phyloP scores from a whole-genome alignment of 176 grass and related monocot genomes.

The Phyllostachys edulis region DNA sequence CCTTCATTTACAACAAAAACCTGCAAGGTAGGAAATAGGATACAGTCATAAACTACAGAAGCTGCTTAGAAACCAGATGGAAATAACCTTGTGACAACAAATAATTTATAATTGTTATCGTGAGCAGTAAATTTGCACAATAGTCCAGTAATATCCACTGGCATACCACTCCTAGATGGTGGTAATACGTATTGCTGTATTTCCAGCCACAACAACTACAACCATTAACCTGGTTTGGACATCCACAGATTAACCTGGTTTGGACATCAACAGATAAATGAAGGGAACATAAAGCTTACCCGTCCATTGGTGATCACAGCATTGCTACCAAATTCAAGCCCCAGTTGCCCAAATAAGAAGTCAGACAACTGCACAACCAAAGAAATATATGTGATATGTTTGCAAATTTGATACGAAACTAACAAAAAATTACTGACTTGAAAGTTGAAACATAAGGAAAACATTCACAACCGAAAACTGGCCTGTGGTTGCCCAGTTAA shows the following conservation, averaged over 20 bases:
- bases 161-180: not conserved
- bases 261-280: conserved; percentile 16
- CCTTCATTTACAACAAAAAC: conserved; percentile 74
- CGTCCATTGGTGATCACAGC: conserved; percentile 97
- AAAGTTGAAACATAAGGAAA: conserved; percentile 14
- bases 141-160: conserved; percentile 13
- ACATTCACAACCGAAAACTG: not conserved
- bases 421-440: not conserved
- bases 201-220: conserved; percentile 3
- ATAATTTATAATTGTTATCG: conserved; percentile 25
- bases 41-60: conserved; percentile 31
- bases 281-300: conserved; percentile 48
- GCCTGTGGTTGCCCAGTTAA: not conserved
- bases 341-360: conserved; percentile 66
- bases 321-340: conserved; percentile 80
- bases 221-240: not conserved
- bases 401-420: conserved; percentile 24
- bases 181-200: not conserved
- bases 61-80: conserved; percentile 25
- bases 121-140: not conserved
- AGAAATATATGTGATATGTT: conserved; percentile 27
- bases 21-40: conserved; percentile 46
- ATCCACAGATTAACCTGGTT: conserved; percentile 17
- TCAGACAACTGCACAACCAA: conserved; percentile 60
- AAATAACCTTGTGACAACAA: conserved; percentile 14